Evolutionary conservation across 257 asterid genomes (phyloP).

Genomic region (Salvia rosmarinus): DNA sequence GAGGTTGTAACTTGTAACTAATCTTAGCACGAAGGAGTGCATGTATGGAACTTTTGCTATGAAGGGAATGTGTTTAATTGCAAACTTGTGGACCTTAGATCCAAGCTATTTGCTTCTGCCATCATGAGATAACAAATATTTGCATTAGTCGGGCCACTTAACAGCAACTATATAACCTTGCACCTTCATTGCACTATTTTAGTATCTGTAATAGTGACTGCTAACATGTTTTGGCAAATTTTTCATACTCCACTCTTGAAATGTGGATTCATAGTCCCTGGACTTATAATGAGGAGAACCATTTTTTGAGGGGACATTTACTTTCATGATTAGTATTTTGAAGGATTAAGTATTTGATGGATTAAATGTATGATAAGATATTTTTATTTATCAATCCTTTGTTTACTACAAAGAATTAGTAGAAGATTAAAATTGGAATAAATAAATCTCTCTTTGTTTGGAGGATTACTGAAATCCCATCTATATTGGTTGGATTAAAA

Average conservation of each 20-base stretch:
- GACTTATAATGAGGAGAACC: not conserved
- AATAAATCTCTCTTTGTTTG: too few species aligned
- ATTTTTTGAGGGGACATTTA: too few species aligned
- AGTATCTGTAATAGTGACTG: conserved; percentile 5
- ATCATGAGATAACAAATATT: conserved; percentile 14
- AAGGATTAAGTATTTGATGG: too few species aligned
- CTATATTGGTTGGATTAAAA: too few species aligned
- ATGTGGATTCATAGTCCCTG: conserved; percentile 6
- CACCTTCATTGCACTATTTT: not conserved
- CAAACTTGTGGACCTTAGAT: conserved; percentile 3
- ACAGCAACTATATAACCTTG: conserved; percentile 5
- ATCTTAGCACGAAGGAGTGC: not conserved
- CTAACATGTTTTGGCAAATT: not conserved
- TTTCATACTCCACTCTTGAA: conserved; percentile 11
- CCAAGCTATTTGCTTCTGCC: not conserved
- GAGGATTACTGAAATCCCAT: too few species aligned
- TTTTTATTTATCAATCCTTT: too few species aligned
- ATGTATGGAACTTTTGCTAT: conserved; percentile 2
- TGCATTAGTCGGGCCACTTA: not conserved
- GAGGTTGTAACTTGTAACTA: not conserved
- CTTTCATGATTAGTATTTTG: too few species aligned
- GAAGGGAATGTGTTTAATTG: not conserved
- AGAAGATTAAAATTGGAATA: too few species aligned
- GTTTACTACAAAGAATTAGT: too few species aligned
- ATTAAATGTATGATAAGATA: too few species aligned